Base-by-base conservation (phyloP, 2,329 filamentous ascomycete genomes). In the Aspergillus oerlinghausenensis region DNA sequence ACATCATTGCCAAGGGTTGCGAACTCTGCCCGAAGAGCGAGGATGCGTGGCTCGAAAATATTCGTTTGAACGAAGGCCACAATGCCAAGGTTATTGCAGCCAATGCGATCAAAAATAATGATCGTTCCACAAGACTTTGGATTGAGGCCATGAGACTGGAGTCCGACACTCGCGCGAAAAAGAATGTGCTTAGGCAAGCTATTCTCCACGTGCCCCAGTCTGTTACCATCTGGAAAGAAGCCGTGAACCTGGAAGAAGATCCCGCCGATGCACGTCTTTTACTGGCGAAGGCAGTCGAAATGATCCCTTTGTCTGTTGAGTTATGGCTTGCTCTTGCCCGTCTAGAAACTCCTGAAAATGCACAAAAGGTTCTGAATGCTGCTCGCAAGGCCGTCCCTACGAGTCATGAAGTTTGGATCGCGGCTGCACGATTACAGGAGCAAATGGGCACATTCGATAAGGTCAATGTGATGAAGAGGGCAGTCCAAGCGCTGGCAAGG, bases 61-160 rank as follows among this genome's bases (percentile, higher is more conserved):
- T 99, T 63, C 86, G 92, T 54, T 80, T 99, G 2, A 96, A 97
- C 72, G 91, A 96, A 67, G 86, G 88, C 25, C 88, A 91, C 54
- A 99, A 97, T 67, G 92, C 93, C 55, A 97, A 96, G 75, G 87
- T 99, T 59, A 96, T 99, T 63, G 94, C 92, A 6, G 90, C 92
- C 8, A 88, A 92, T 63, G 94, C 93, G 3, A 95, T 99, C 68
- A 90, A 95, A 73, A 87, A 91, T 52, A 97, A 97, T 65, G 88
- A 91, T 59, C 85, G 87, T 55, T 96, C 92, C 0, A 92, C 96
- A 9, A 84, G 88, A 61, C 79, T 99, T 8, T 99, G 94, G 94
- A 87, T 96, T 5, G 92, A 96, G 71, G 95, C 94, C 0, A 97
- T 97, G 86, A 90, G 91, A 62, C 78, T 99, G 25, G 94, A 99